Conservation (phyloP, 257 asterid species). For the Scutellaria baicalensis region DNA sequence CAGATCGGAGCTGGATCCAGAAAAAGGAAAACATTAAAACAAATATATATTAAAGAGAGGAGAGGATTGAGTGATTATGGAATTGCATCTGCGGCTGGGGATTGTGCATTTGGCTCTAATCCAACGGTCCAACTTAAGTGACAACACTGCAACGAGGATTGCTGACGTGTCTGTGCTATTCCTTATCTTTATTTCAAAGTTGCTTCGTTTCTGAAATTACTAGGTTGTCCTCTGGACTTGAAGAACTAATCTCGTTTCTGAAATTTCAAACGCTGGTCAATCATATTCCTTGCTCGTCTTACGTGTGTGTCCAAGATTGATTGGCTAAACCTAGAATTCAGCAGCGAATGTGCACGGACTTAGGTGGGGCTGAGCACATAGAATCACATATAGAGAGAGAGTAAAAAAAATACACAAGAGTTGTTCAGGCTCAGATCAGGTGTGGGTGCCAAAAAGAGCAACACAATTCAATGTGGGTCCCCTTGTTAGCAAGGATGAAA, state of each 20-base stretch:
- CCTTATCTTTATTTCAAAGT: not conserved
- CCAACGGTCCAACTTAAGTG: constrained; percentile 9
- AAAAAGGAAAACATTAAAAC: too few relatives aligned
- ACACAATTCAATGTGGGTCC: too few relatives aligned
- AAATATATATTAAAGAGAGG: not conserved
- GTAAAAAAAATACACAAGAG: too few relatives aligned
- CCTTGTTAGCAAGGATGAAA: too few relatives aligned
- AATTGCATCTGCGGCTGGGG: constrained; percentile 55
- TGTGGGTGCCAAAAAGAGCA: too few relatives aligned
- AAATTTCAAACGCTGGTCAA: not conserved
- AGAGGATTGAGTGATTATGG: constrained; percentile 9
- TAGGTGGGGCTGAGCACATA: not conserved
- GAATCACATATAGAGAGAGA: too few relatives aligned
- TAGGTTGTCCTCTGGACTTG: not conserved
- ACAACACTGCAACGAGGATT: constrained; percentile 22
- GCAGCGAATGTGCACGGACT: not conserved
- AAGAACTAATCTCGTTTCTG: not conserved
- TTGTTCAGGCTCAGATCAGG: too few relatives aligned
- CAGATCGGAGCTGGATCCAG: constrained; percentile 13
- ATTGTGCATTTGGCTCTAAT: constrained; percentile 4
- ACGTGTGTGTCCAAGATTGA: not conserved
- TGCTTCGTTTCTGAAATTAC: not conserved
- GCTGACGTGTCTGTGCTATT: constrained; percentile 35
- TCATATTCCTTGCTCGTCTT: not conserved
- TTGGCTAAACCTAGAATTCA: not conserved